Evolutionary conservation across 2,329 filamentous ascomycete species (phyloP).

Genomic region (Aspergillus ustus): DNA sequence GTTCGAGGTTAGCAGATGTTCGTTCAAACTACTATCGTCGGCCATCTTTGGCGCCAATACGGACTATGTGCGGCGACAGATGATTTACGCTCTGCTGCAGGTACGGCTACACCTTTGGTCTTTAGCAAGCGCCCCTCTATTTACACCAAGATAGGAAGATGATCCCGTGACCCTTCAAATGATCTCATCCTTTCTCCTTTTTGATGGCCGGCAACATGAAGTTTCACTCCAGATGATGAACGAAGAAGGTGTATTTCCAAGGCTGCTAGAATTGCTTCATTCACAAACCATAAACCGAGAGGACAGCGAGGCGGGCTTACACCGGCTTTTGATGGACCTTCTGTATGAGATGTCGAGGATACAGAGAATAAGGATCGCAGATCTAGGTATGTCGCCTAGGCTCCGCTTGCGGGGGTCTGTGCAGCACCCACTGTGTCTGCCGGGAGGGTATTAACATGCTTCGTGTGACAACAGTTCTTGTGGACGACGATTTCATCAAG

Average conservation of each 20-base stretch:
- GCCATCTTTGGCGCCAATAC: slow-evolving; percentile 73
- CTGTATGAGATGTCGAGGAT: slow-evolving; percentile 97
- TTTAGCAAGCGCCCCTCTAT: background rate
- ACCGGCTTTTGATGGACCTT: slow-evolving; percentile 81
- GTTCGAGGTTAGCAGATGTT: slow-evolving; percentile 79
- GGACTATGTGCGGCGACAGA: slow-evolving; percentile 88
- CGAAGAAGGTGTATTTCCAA: slow-evolving; percentile 78
- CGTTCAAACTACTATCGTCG: slow-evolving; percentile 77
- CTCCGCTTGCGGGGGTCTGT: background rate
- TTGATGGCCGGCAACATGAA: slow-evolving; percentile 82
- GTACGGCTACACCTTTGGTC: slow-evolving; percentile 39
- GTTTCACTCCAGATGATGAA: slow-evolving; percentile 85
- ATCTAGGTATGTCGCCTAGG: slow-evolving; percentile 65
- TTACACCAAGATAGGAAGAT: slow-evolving; percentile 68
- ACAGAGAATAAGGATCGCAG: slow-evolving; percentile 75
- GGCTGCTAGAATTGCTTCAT: slow-evolving; percentile 81
- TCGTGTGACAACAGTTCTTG: slow-evolving; percentile 48
- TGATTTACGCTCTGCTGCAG: slow-evolving; percentile 84
- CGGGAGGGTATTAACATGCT: background rate
- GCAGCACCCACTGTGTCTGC: background rate
- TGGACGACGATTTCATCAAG: slow-evolving; percentile 78
- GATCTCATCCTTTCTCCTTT: slow-evolving; percentile 80
- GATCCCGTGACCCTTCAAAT: slow-evolving; percentile 78
- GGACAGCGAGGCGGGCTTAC: slow-evolving; percentile 61
- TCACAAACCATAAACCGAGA: slow-evolving; percentile 60